These are phyloP conservation scores for Insectozyma bohioensis DNA, from an alignment of 1,139 yeast species.

Conservation along the genomic window DNA sequence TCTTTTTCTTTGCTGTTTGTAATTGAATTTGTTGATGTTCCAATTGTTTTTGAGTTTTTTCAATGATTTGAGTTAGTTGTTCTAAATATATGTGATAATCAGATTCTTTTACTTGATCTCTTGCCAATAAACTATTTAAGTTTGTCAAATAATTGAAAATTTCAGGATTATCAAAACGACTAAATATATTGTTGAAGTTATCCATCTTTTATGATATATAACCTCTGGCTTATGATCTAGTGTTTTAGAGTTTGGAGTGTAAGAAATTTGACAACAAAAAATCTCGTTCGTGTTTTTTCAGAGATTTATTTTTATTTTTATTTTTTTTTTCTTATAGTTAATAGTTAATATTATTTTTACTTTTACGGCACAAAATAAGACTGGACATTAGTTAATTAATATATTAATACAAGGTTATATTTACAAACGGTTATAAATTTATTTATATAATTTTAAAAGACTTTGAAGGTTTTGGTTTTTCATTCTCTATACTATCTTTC, in stretches of 20 bases:
- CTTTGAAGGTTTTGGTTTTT: conserved; percentile 6
- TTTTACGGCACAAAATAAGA: too few relatives aligned
- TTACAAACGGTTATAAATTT: background rate
- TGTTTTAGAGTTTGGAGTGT: too few relatives aligned
- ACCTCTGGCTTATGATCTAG: background rate
- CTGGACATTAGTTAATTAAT: too few relatives aligned
- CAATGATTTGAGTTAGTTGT: conserved; percentile 20
- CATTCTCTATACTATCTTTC: conserved; percentile 3
- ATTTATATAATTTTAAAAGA: conserved; percentile 5
- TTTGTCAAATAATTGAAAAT: conserved; percentile 25
- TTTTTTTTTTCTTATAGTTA: conserved; percentile 3
- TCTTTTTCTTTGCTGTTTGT: conserved; percentile 14
- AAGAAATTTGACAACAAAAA: too few relatives aligned
- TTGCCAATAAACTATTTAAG: conserved; percentile 21
- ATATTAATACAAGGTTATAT: too few relatives aligned
- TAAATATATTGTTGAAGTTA: conserved; percentile 19
- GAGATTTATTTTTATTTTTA: background rate
- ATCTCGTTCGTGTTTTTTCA: too few relatives aligned
- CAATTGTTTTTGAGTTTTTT: conserved; percentile 17
- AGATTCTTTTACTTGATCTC: conserved; percentile 12
- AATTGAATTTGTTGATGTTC: conserved; percentile 7
- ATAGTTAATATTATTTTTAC: conserved; percentile 1
- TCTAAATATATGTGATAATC: conserved; percentile 19
- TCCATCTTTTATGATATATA: conserved; percentile 11
- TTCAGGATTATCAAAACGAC: conserved; percentile 21